Conservation (phyloP, 129 eudicot species). For the Artemisia argyi region DNA sequence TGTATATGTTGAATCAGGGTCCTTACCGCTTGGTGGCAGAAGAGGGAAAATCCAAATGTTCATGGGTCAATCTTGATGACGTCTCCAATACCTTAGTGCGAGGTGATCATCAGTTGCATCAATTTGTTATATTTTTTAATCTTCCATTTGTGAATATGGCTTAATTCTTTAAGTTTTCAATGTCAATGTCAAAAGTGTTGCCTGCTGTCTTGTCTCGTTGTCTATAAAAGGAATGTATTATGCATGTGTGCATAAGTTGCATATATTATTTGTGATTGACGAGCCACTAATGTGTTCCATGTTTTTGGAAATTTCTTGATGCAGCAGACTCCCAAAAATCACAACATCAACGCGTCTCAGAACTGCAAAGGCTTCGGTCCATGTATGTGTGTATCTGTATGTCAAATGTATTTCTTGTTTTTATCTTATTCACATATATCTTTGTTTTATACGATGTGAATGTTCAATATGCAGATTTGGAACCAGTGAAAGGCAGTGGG, state of each 20-base stretch:
- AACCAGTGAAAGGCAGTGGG: constrained; percentile 98
- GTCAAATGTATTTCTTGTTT: neutral
- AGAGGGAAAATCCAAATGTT: constrained; percentile 96
- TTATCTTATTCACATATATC: too few species aligned
- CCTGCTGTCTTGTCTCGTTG: neutral
- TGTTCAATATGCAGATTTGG: constrained; percentile 62
- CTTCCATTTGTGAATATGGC: neutral
- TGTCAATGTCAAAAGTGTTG: too few species aligned
- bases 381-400: constrained; percentile 61
- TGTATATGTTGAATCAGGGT: constrained; percentile 54
- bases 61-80: constrained; percentile 91
- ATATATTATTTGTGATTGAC: neutral
- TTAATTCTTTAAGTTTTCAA: neutral
- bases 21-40: constrained; percentile 95
- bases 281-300: neutral
- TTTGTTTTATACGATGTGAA: neutral
- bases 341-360: constrained; percentile 94
- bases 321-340: constrained; percentile 74
- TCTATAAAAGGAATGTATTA: neutral
- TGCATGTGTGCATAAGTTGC: neutral
- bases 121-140: neutral
- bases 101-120: constrained; percentile 51
- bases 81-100: constrained; percentile 70
- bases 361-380: constrained; percentile 97
- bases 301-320: constrained; percentile 12